These are phyloP conservation scores for Tilletia setariae DNA, from an alignment of 1,284 basidiomycete genomes.

Conservation along the genomic window DNA sequence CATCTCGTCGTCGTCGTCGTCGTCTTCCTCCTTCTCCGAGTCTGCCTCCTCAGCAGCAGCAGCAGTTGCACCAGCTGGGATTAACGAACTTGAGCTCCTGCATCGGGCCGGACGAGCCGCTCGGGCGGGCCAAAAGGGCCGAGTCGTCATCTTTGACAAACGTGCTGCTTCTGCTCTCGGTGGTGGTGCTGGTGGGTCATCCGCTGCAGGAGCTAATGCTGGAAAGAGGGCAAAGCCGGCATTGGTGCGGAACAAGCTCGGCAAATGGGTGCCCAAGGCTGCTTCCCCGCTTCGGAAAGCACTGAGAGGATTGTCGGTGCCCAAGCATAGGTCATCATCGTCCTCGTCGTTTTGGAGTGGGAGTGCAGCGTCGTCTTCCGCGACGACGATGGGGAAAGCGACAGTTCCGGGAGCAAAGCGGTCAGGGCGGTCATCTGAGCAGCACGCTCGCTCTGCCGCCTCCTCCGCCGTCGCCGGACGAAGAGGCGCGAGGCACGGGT, in stretches of 20 bases:
- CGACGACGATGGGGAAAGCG: neutral
- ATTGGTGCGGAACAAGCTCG: constrained; percentile 1
- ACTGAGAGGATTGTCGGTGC: neutral
- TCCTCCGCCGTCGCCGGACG: no score
- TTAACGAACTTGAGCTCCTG: constrained; percentile 77
- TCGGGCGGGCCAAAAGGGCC: constrained; percentile 69
- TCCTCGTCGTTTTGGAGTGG: neutral
- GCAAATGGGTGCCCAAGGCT: constrained; percentile 1
- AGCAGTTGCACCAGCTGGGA: constrained; percentile 76
- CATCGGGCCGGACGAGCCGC: constrained; percentile 67
- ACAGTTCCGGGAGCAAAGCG: no score
- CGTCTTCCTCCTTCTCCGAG: constrained; percentile 13
- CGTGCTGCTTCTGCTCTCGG: neutral
- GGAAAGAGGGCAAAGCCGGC: neutral
- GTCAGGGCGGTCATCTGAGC: no score
- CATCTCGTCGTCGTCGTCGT: neutral
- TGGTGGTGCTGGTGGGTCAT: neutral
- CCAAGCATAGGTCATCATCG: neutral
- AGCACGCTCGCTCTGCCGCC: no score
- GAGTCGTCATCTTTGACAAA: constrained; percentile 56
- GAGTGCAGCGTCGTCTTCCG: no score
- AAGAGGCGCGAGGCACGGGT: no score
- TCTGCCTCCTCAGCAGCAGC: neutral
- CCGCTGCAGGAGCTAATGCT: neutral
- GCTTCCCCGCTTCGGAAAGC: neutral